These are phyloP conservation scores for Pelargonium myrrhifolium DNA, from an alignment of 441 rosid species.

Conservation along the genomic window DNA sequence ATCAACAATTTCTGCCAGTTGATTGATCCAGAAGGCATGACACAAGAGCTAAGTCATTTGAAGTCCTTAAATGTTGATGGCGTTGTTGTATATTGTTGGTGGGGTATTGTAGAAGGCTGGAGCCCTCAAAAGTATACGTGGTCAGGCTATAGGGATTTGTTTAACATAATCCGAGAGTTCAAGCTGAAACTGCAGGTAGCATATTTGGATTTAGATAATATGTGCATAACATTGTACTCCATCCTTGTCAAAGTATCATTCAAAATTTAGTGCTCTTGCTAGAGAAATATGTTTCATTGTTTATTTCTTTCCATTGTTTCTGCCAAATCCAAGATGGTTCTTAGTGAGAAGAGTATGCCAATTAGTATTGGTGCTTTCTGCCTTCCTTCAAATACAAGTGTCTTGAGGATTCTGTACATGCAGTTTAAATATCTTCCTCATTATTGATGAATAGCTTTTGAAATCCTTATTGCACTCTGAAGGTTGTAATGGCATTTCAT, in stretches of 20 bases:
- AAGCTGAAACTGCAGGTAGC: slow-evolving; percentile 59
- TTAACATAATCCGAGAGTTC: slow-evolving; percentile 53
- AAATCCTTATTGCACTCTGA: slow-evolving; percentile 31
- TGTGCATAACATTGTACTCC: neutral
- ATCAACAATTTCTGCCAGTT: slow-evolving; percentile 57
- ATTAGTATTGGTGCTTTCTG: neutral
- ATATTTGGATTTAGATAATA: slow-evolving; percentile 1
- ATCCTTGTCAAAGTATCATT: neutral
- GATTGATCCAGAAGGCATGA: slow-evolving; percentile 48
- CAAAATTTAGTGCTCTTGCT: neutral
- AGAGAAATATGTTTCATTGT: neutral
- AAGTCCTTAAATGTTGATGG: slow-evolving; percentile 61
- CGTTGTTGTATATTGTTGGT: slow-evolving; percentile 65
- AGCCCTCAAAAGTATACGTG: slow-evolving; percentile 62
- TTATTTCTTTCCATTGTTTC: neutral
- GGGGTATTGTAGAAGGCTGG: slow-evolving; percentile 77
- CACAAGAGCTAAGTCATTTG: slow-evolving; percentile 51
- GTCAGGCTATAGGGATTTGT: slow-evolving; percentile 67
- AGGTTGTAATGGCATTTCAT: slow-evolving; percentile 80
- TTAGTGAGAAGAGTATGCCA: neutral
- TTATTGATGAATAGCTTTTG: slow-evolving; percentile 14
- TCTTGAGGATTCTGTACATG: neutral
- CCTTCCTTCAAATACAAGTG: neutral
- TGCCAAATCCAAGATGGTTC: neutral
- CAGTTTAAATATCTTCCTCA: neutral